These are phyloP conservation scores for Myxozyma monticola DNA, from an alignment of 805 yeast species.

Conservation along the genomic window DNA sequence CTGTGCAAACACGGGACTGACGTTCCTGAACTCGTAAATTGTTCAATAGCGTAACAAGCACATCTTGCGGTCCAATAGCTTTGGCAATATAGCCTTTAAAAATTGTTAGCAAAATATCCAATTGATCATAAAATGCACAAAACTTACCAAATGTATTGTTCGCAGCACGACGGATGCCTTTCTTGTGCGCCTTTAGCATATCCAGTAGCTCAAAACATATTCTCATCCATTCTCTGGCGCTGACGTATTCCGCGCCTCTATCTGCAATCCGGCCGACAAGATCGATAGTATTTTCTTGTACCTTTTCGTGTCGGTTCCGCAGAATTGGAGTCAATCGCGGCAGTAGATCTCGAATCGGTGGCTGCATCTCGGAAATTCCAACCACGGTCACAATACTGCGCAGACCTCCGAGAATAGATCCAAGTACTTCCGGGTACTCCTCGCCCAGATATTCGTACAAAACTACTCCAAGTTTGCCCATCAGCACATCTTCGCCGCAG, in stretches of 20 bases:
- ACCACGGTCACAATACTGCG: conserved; percentile 59
- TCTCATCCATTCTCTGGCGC: conserved; percentile 97
- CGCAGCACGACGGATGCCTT: conserved; percentile 77
- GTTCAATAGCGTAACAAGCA: conserved; percentile 75
- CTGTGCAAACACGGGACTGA: conserved; percentile 93
- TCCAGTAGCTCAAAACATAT: conserved; percentile 88
- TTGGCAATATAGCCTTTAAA: conserved; percentile 59
- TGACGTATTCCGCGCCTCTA: conserved; percentile 74
- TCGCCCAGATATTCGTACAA: conserved; percentile 92
- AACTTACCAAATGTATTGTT: conserved; percentile 77
- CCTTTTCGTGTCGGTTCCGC: conserved; percentile 85
- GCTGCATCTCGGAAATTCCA: conserved; percentile 64
- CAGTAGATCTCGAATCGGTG: conserved; percentile 76
- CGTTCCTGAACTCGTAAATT: conserved; percentile 92
- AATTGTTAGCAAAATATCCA: background rate
- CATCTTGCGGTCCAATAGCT: conserved; percentile 96
- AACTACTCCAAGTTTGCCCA: conserved; percentile 69
- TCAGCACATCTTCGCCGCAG: conserved; percentile 62
- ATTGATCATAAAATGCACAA: background rate
- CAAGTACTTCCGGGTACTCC: conserved; percentile 89
- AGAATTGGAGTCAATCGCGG: conserved; percentile 91
- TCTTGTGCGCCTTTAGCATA: conserved; percentile 77
- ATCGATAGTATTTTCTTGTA: conserved; percentile 77
- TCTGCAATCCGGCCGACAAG: conserved; percentile 81
- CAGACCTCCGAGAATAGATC: conserved; percentile 76